phyloP scores from a whole-genome alignment of 257 asterid species.

The Ligustrum vulgare region DNA sequence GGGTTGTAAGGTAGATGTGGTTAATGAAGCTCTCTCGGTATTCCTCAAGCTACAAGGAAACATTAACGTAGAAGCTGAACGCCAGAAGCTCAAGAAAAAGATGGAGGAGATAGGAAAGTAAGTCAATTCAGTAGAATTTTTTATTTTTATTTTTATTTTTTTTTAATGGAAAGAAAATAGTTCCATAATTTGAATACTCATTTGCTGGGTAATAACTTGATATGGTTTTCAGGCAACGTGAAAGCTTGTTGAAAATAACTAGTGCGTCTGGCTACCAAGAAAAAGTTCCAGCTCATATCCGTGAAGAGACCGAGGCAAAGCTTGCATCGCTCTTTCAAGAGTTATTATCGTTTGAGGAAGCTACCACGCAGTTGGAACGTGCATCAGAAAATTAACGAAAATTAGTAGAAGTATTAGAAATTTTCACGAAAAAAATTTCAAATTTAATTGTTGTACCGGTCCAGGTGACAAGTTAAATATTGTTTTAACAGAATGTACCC shows the following conservation, averaged over 20 bases:
- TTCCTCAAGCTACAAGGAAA: conserved; percentile 55
- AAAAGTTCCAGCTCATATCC: conserved; percentile 66
- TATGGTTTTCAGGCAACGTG: conserved; percentile 62
- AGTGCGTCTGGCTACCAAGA: conserved; percentile 68
- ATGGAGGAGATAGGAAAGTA: conserved; percentile 76
- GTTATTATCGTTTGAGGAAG: conserved; percentile 55
- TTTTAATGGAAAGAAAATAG: not conserved
- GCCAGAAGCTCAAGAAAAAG: conserved; percentile 72
- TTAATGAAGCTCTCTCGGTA: conserved; percentile 63
- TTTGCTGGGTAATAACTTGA: not conserved
- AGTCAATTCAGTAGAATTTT: conserved; percentile 9
- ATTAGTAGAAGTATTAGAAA: not conserved
- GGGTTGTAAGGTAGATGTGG: conserved; percentile 64
- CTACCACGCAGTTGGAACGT: conserved; percentile 52
- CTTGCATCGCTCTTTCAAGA: conserved; percentile 57
- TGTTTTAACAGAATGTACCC: not conserved
- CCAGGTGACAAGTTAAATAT: not conserved
- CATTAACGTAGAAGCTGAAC: conserved; percentile 64
- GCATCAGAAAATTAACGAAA: not conserved
- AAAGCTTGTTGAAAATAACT: conserved; percentile 48
- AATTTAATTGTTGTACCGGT: not conserved
- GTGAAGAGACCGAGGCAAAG: conserved; percentile 53
- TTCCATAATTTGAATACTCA: not conserved
- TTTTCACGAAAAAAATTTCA: not conserved
- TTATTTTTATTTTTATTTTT: not conserved